phyloP scores from a whole-genome alignment of 805 yeast species.

The Metschnikowia chrysomelidarum region DNA sequence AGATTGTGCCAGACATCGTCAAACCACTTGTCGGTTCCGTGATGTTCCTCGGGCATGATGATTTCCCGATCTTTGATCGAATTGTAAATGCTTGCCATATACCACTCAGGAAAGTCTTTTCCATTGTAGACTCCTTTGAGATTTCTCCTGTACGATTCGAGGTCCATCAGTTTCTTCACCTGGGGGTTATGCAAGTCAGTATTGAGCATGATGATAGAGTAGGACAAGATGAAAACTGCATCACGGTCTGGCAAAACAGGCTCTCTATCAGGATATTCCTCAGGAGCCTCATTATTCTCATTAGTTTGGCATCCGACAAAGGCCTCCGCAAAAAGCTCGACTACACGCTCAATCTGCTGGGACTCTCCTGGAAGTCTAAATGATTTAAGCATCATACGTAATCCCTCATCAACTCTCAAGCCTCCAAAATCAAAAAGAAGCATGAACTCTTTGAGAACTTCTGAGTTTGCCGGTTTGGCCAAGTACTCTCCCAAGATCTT shows the following conservation, averaged over 20 bases:
- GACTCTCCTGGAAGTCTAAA: slow-evolving; percentile 97
- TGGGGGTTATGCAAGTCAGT: slow-evolving; percentile 94
- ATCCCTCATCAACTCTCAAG: slow-evolving; percentile 88
- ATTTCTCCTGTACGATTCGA: slow-evolving; percentile 77
- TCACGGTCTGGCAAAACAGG: slow-evolving; percentile 73
- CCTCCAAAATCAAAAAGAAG: slow-evolving; percentile 69
- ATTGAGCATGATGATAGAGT: slow-evolving; percentile 89
- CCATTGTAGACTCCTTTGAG: slow-evolving; percentile 76
- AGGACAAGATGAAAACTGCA: slow-evolving; percentile 84
- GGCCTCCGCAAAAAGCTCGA: slow-evolving; percentile 80
- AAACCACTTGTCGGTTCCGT: slow-evolving; percentile 88
- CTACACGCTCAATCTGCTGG: slow-evolving; percentile 90
- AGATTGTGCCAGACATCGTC: slow-evolving; percentile 81
- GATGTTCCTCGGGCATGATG: slow-evolving; percentile 97
- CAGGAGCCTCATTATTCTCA: slow-evolving; percentile 21
- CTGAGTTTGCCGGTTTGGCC: slow-evolving; percentile 68
- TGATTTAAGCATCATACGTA: slow-evolving; percentile 73
- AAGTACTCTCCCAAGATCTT: slow-evolving; percentile 82
- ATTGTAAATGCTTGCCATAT: slow-evolving; percentile 72
- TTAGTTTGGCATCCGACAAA: slow-evolving; percentile 62
- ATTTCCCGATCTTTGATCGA: slow-evolving; percentile 85
- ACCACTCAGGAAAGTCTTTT: slow-evolving; percentile 82
- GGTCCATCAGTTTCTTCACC: slow-evolving; percentile 86
- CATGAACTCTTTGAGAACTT: slow-evolving; percentile 63
- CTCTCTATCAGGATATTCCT: slow-evolving; percentile 25